phyloP scores from a whole-genome alignment of 2,329 filamentous ascomycete genomes.

The Fusarium avenaceum region DNA sequence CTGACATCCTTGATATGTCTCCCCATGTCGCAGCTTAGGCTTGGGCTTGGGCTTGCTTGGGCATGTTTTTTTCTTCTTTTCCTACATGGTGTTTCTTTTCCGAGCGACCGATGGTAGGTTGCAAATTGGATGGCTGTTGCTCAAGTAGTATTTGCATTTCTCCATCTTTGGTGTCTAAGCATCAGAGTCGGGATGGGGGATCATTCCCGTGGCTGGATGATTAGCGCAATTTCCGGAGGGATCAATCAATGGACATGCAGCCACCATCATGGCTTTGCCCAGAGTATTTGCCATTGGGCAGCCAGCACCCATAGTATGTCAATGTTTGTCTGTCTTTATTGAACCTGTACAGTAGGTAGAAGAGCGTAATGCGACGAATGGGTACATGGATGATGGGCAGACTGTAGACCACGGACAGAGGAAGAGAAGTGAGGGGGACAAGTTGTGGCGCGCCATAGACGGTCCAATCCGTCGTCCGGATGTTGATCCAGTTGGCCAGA shows the following conservation, averaged over 20 bases:
- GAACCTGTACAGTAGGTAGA: slow-evolving; percentile 1
- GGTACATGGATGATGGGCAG: slow-evolving; percentile 26
- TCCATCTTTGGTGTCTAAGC: slow-evolving; percentile 27
- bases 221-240: slow-evolving; percentile 39
- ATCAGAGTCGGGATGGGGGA: slow-evolving; percentile 23
- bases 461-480: slow-evolving; percentile 57
- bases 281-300: slow-evolving; percentile 53
- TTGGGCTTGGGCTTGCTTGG: slow-evolving; percentile 8
- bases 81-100: slow-evolving; percentile 17
- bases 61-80: not conserved
- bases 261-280: slow-evolving; percentile 24
- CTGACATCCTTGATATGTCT: slow-evolving; percentile 25
- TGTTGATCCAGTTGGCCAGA: slow-evolving; percentile 62
- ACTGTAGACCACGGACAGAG: not conserved
- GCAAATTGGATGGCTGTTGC: slow-evolving; percentile 17
- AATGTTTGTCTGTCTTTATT: slow-evolving; percentile 20
- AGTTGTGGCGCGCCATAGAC: slow-evolving; percentile 37
- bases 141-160: slow-evolving; percentile 43
- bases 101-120: slow-evolving; percentile 28
- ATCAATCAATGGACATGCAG: slow-evolving; percentile 30
- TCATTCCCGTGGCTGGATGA: slow-evolving; percentile 23
- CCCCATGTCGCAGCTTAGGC: slow-evolving; percentile 39
- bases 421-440: slow-evolving; percentile 18
- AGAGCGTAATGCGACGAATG: slow-evolving; percentile 23
- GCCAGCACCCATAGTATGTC: slow-evolving; percentile 47